Evolutionary conservation across 495 filamentous ascomycete species (phyloP), one percentile per base, ranked within the genome.

Genomic region (Cercophora newfieldiana): DNA sequence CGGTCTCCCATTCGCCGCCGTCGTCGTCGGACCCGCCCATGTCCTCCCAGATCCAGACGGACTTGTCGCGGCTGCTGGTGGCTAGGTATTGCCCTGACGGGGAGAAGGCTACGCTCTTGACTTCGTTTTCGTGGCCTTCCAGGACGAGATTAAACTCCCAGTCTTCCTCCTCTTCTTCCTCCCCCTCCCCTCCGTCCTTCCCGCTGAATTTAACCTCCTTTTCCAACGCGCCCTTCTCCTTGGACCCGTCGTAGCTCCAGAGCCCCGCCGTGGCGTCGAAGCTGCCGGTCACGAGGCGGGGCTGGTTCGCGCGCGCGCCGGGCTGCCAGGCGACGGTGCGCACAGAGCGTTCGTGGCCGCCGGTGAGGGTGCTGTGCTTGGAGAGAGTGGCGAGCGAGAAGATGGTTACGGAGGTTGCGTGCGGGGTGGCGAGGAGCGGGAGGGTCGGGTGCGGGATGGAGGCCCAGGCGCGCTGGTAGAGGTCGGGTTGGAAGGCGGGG

Each of bases 11-110:
- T 66, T 97, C 94, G 72, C 97, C 94, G 28, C 94, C 93, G 7
- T 87, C 91, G 16, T 69, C 73, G 0, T 37, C 61, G 37, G 37
- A 0, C 49, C 64, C 8, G 30, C 50, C 37, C 88, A 98, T 83
- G 73, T 97, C 94, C 76, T 99, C 95, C 95, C 95, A 99, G 57
- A 99, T 90, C 95, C 95, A 99, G n/a, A 99, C 91, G 24, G 86
- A 89, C 79, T 97, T 97, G 76, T 99, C 95, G 12, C 95, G 83
- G 24, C 86, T 89, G 73, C 93, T 98, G 0, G 94, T 97, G 6
- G 95, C 95, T 3, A 99, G 85, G 63, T 90, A 86, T 75, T 90
- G 88, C 0, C 93, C 92, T 0, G 87, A 89, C 0, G 92, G 85
- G 2, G 87, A 90, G 86, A 91, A 99, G 16, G 90, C 85, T 2